These are phyloP conservation scores for Tricholoma sp. DNA, from an alignment of 768 basidiomycete genomes.

Conservation along the genomic window DNA sequence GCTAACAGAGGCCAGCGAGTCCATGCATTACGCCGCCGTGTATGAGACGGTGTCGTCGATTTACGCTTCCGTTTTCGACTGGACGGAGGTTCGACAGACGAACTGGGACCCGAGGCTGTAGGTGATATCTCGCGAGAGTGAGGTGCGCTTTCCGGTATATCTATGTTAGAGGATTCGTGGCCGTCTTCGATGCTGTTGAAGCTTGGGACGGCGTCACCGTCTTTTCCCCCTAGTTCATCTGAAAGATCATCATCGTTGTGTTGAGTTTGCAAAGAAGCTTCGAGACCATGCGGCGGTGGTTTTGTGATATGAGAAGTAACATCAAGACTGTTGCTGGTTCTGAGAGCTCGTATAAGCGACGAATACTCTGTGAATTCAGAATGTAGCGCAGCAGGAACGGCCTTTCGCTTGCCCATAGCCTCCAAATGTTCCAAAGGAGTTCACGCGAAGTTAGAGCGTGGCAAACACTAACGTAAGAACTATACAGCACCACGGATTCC, in stretches of 20 bases:
- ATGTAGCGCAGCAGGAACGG: constrained; percentile 51
- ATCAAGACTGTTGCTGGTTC: constrained; percentile 53
- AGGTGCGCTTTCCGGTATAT: constrained; percentile 2
- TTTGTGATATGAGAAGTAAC: constrained; percentile 46
- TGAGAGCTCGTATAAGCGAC: constrained; percentile 59
- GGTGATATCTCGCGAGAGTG: constrained; percentile 12
- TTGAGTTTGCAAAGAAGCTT: constrained; percentile 1
- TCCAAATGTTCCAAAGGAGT: too few relatives aligned
- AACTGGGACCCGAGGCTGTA: constrained; percentile 1
- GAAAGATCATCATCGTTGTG: constrained; percentile 14
- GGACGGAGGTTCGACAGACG: not conserved
- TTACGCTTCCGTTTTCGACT: constrained; percentile 20
- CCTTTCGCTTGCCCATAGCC: constrained; percentile 33
- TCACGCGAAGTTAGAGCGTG: constrained; percentile 9
- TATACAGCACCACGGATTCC: constrained; percentile 31
- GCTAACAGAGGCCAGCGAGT: constrained; percentile 73
- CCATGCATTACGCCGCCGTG: constrained; percentile 48
- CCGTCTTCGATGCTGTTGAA: constrained; percentile 7
- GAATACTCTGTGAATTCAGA: constrained; percentile 65
- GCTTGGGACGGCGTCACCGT: constrained; percentile 21
- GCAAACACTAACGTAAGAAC: constrained; percentile 37
- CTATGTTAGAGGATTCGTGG: not conserved
- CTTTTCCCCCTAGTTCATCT: constrained; percentile 6
- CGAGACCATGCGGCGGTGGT: constrained; percentile 1
- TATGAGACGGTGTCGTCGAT: not conserved